Evolutionary conservation across 495 filamentous ascomycete species (phyloP), one percentile per base, ranked within the genome.

Genomic region (Penicillium ucsense): DNA sequence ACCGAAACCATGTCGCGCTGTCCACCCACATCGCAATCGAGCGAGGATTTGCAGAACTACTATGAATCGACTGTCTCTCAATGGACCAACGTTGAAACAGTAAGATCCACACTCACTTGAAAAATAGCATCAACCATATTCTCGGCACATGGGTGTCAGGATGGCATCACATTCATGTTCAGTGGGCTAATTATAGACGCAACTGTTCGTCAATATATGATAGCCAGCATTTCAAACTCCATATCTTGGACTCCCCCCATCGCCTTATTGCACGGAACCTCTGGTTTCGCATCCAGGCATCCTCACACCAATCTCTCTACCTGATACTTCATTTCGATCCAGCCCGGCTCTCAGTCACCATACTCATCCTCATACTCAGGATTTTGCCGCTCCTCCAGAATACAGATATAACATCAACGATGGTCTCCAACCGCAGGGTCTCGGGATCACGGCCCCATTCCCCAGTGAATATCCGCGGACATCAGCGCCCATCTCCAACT

Each of bases 311-410:
- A 64, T 68, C 53, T 68, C 68, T 44, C 61, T 74, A 2, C 61
- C 66, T 10, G 70, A 71, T 39, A 67, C 42, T 49, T 59, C 65
- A 41, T 68, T 65, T 32, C 47, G 56, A 36, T 55, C 64, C 8
- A 71, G 66, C 41, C 70, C 70, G 38, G 67, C 56, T 9, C 44
- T 71, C 44, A 67, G 66, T 44, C 63, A 68, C 38, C 67, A 66
- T 45, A 65, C 32, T 27, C 43, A 45, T 20, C 20, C 20, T 20
- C 20, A 20, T 20, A 20, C 20, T 2, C 20, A 20, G 20, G 20
- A 20, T 20, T 20, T 20, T 20, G 20, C 20, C 20, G 20, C n/a
- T 36, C 6, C 43, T 3, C 50, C 45, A 41, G 68, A 72, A 28
- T 71, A 64, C 40, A 54, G 57, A 31, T 70, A 70, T 42, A 40